phyloP scores from a whole-genome alignment of 1,284 basidiomycete genomes.

The Sanguinoderma infundibulare region DNA sequence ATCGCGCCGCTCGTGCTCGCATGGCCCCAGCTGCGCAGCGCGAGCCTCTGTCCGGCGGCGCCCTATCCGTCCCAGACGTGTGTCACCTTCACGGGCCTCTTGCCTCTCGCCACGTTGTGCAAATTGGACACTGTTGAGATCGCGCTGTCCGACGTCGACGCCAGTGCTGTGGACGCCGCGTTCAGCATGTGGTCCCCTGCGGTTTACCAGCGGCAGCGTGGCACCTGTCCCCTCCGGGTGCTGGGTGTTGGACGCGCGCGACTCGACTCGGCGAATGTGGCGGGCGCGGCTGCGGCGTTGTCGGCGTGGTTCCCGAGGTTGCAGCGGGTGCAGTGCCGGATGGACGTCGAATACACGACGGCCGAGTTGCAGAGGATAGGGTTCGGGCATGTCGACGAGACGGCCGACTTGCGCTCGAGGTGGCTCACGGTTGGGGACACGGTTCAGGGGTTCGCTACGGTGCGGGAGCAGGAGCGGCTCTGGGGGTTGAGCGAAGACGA shows the following conservation, averaged over 20 bases:
- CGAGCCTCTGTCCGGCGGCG: neutral
- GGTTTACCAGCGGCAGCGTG: neutral
- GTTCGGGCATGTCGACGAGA: neutral
- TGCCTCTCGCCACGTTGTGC: neutral
- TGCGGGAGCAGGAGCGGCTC: neutral
- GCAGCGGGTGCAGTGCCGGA: neutral
- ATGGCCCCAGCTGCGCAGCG: neutral
- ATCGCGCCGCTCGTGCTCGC: neutral
- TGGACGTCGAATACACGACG: neutral
- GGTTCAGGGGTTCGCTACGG: neutral
- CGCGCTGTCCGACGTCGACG: neutral
- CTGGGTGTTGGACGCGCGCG: neutral
- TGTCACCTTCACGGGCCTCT: neutral
- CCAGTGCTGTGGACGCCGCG: neutral
- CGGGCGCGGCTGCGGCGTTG: neutral
- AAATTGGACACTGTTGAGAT: neutral
- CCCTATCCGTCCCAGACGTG: neutral
- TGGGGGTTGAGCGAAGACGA: neutral
- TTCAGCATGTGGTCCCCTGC: neutral
- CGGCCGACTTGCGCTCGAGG: neutral
- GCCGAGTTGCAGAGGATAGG: neutral
- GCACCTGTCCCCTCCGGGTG: neutral
- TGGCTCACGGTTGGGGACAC: neutral
- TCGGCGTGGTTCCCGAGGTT: neutral
- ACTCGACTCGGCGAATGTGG: neutral